Evolutionary conservation across 2,329 filamentous ascomycete genomes (phyloP), one percentile per base, ranked within the genome.

Genomic region (Biscogniauxia mediterranea): DNA sequence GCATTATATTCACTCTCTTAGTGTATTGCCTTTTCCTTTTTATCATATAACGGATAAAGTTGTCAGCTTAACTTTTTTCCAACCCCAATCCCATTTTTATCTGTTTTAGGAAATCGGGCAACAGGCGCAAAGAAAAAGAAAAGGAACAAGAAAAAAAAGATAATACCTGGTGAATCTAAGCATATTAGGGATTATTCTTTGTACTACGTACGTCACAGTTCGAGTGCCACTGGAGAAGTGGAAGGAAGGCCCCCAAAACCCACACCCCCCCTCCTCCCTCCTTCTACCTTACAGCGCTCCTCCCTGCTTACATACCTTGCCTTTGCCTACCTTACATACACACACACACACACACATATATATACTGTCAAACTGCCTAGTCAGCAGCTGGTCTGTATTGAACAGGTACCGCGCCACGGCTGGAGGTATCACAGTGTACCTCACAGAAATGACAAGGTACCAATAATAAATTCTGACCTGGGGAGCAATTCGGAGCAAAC

Each of bases 361-460:
- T 17, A 23, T 52, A 23, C 51, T 13, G 51, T 23, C 51, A 52
- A 21, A 52, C 51, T 25, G 19, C 26, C 55, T 21, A 51, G 59
- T 62, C 61, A 61, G 58, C 62, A 46, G 38, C 38, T 46, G 5
- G 17, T 60, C 59, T 56, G 55, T 26, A 21, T 28, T 61, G 46
- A 58, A 66, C 51, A 59, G 63, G 62, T 61, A 55, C 63, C 49
- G 50, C 64, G 49, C 57, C 55, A 63, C 57, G 53, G 20, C 57
- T 52, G 54, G 54, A 49, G 53, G 68, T 69, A 67, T 60, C 66
- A 69, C 68, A 69, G 67, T 70, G 69, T 69, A 67, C 65, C 62
- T 62, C 62, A 64, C 65, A 60, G 63, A 59, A 67, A 46, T 56
- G 56, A 62, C 65, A 67, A 68, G 64, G 68, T 70, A 70, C 64